Base-by-base conservation (phyloP, 306 rosid genomes). In the Purshia tridentata region DNA sequence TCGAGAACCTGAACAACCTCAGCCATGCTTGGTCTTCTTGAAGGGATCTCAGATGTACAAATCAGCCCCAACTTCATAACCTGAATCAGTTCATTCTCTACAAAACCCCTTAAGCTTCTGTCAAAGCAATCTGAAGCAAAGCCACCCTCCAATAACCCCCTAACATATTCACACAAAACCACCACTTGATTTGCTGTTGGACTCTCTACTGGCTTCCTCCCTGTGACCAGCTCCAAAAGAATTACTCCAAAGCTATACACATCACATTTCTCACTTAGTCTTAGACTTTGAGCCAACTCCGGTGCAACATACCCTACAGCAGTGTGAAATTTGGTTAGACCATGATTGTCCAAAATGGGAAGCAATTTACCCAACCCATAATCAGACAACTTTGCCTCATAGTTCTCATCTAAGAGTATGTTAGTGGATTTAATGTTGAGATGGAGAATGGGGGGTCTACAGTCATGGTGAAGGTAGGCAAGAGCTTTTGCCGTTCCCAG, bases 171-270 rank as follows among this genome's bases (percentile, higher is more conserved):
- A 83, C 98, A 90, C 88, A 95, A 76, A 57, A 95, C 80, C 74
- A 95, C 98, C 47, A 91, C 93, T 86, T 91, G 91, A 49, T 76
- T 90, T 22, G 83, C 70, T 77, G 88, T 73, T 68, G 96, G 89
- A 87, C 99, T 91, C 90, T 90, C 99, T 4, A 95, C 98, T 10
- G 98, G 98, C 78, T 91, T 90, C 86, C 99, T 90, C 61, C 99
- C 99, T 6, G 97, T 91, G 54, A 91, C 97, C 77, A 91, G 81
- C 88, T 95, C 99, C 83, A 95, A 77, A 67, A 95, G 98, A 87
- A 95, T 86, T 37, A 95, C 89, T 42, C 99, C 99, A 11, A 84
- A 95, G 86, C 99, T 90, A 62, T 95, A 91, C 46, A 95, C 97
- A 65, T 95, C 98, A 67, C 99, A 95, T 73, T 95, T 95, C 74